Conservation (phyloP, 2,329 filamentous ascomycete species). For the Bipolaris cookei region DNA sequence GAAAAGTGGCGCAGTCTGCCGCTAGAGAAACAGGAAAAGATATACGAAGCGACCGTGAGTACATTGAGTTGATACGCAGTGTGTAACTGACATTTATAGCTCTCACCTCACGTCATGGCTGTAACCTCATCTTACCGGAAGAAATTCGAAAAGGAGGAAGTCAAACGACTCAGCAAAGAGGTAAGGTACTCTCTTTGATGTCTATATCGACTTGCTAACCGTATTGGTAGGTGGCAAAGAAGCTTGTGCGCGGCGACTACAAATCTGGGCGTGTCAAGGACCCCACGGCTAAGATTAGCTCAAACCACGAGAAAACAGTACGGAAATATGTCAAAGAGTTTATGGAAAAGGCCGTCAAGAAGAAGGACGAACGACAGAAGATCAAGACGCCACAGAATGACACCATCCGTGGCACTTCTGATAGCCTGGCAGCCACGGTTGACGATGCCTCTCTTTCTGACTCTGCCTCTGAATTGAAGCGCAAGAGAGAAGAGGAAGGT, state of each 20-base stretch:
- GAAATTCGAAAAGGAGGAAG: conserved; percentile 80
- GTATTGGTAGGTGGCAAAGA: conserved; percentile 70
- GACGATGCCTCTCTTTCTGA: conserved; percentile 32
- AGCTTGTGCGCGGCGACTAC: conserved; percentile 88
- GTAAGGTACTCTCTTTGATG: conserved; percentile 40
- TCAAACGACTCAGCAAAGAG: conserved; percentile 70
- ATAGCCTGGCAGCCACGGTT: conserved; percentile 28
- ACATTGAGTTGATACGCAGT: neutral
- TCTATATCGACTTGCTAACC: conserved; percentile 16
- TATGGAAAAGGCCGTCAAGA: conserved; percentile 82
- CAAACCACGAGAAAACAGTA: conserved; percentile 81
- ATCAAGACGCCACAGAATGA: conserved; percentile 57
- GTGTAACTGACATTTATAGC: conserved; percentile 55
- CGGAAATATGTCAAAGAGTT: conserved; percentile 85
- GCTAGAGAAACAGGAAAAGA: conserved; percentile 88
- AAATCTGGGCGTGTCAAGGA: conserved; percentile 87
- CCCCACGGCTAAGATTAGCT: conserved; percentile 72
- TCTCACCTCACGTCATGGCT: conserved; percentile 83
- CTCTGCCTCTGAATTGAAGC: conserved; percentile 44
- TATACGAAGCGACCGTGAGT: conserved; percentile 91
- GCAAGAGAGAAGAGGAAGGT: conserved; percentile 47
- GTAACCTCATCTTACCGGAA: conserved; percentile 86
- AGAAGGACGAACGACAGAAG: conserved; percentile 67
- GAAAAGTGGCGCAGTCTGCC: conserved; percentile 75
- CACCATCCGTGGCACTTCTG: conserved; percentile 24